These are phyloP conservation scores for Yamadazyma blattariae DNA, from an alignment of 1,139 yeast species.

Conservation along the genomic window DNA sequence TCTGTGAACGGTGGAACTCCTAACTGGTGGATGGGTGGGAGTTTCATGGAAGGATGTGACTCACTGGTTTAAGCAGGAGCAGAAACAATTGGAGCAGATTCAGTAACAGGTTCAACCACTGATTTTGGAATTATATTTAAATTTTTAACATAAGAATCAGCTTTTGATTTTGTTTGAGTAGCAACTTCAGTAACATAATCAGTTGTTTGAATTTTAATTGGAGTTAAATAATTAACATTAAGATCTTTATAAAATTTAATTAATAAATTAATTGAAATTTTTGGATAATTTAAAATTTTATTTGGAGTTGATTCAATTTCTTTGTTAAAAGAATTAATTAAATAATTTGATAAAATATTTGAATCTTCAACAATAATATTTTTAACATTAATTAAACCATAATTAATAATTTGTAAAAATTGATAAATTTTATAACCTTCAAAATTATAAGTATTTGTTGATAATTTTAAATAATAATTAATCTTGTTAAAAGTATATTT, in stretches of 20 bases:
- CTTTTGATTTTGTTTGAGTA: conserved; percentile 32
- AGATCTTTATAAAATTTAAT: conserved; percentile 32
- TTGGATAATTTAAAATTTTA: conserved; percentile 29
- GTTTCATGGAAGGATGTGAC: too few relatives aligned
- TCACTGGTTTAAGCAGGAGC: conserved; percentile 12
- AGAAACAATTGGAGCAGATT: conserved; percentile 6
- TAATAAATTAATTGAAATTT: conserved; percentile 34
- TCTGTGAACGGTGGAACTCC: too few relatives aligned
- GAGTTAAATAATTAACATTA: conserved; percentile 37
- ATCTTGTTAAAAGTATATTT: conserved; percentile 27
- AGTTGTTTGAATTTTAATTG: conserved; percentile 41
- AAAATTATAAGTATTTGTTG: conserved; percentile 21
- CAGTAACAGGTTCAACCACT: conserved; percentile 10
- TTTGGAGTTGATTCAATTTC: conserved; percentile 14
- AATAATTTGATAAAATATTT: conserved; percentile 28
- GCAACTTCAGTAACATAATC: conserved; percentile 38
- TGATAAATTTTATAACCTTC: conserved; percentile 25
- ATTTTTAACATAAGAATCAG: conserved; percentile 22
- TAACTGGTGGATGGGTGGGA: too few relatives aligned
- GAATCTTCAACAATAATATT: conserved; percentile 26
- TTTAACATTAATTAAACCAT: conserved; percentile 14
- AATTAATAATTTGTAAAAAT: conserved; percentile 28
- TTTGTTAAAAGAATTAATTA: conserved; percentile 19
- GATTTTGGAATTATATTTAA: conserved; percentile 10
- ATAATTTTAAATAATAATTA: conserved; percentile 29